A percentile compares a stretch with the other conserved stretches of the same genome.
Conservation (phyloP, 352 stramenopile species). For the Phytophthora hibernalis region DNA sequence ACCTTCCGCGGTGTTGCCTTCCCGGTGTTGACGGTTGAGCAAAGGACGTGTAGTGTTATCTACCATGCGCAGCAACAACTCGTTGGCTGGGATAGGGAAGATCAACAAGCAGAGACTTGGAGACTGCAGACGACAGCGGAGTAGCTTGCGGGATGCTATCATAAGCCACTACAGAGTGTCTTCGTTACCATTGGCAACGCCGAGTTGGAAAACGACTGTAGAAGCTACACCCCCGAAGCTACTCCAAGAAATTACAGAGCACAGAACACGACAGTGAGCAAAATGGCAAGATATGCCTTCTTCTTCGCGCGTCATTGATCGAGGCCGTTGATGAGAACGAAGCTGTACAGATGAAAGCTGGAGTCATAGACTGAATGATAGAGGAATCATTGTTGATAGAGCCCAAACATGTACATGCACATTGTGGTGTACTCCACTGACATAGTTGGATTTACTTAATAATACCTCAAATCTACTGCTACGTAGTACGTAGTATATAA, state of each 20-base stretch:
- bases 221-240: not conserved
- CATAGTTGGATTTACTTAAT: too few species aligned
- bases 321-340: not conserved
- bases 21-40: not conserved
- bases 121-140: not conserved
- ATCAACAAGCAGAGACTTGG: conserved; percentile 3
- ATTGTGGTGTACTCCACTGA: too few species aligned
- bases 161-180: not conserved
- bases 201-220: not conserved
- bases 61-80: not conserved
- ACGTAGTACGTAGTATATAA: too few species aligned
- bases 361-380: not conserved
- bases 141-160: not conserved
- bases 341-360: not conserved
- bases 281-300: conserved; percentile 15
- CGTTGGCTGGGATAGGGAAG: not conserved
- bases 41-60: too few species aligned
- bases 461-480: too few species aligned
- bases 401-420: too few species aligned
- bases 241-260: not conserved
- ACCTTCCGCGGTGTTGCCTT: conserved; percentile 6
- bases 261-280: not conserved
- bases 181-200: not conserved
- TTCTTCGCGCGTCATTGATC: conserved; percentile 18
- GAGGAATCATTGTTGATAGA: not conserved